phyloP scores from a whole-genome alignment of 2,329 filamentous ascomycete species.

The Coniella vitis region DNA sequence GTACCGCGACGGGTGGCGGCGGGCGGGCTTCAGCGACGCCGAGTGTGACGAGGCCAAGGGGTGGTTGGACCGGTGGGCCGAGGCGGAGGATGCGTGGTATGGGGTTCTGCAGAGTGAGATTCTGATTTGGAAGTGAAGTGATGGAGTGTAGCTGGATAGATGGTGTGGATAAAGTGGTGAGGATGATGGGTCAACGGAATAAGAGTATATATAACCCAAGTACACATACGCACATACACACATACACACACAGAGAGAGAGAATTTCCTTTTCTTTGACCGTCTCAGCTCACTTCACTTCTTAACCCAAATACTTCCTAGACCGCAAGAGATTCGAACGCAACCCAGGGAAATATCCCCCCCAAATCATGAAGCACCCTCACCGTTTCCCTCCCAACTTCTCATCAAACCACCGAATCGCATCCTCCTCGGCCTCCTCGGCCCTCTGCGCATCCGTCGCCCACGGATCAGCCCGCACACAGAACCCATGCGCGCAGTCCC shows the following conservation, averaged over 20 bases:
- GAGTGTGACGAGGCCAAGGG: conserved; percentile 27
- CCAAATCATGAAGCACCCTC: too few species aligned
- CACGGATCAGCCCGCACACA: conserved; percentile 27
- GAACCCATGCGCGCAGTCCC: conserved; percentile 36
- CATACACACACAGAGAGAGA: too few species aligned
- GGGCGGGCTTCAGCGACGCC: conserved; percentile 28
- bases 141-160: not conserved
- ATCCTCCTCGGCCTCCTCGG: conserved; percentile 27
- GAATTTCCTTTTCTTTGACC: too few species aligned
- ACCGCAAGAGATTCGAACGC: too few species aligned
- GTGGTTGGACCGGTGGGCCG: conserved; percentile 27
- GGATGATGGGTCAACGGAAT: too few species aligned
- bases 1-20: conserved; percentile 27
- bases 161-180: too few species aligned
- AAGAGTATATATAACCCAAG: too few species aligned
- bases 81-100: conserved; percentile 32
- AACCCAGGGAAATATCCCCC: too few species aligned
- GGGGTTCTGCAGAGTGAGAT: conserved; percentile 29
- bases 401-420: conserved; percentile 28
- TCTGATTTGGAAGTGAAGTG: conserved; percentile 32
- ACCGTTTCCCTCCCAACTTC: not conserved
- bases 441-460: conserved; percentile 22
- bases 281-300: too few species aligned
- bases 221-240: too few species aligned
- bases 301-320: too few species aligned